These are phyloP conservation scores for Cryphonectria naterciae DNA, from an alignment of 2,329 filamentous ascomycete species.

Conservation along the genomic window DNA sequence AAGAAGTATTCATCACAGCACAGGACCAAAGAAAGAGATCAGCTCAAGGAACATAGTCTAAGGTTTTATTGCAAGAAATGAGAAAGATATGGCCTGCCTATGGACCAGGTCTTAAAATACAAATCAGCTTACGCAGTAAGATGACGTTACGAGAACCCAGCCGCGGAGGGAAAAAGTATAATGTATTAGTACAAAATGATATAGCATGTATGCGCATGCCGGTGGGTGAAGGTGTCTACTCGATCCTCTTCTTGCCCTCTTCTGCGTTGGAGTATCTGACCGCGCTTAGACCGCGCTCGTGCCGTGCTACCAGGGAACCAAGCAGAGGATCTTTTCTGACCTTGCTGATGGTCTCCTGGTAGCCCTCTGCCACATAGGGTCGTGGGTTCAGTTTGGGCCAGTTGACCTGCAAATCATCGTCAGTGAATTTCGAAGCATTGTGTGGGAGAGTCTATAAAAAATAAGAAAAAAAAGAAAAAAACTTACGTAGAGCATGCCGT, in stretches of 20 bases:
- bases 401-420: conserved; percentile 71
- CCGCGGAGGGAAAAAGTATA: background rate
- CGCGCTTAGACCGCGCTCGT: conserved; percentile 84
- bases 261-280: conserved; percentile 83
- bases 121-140: background rate
- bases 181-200: background rate
- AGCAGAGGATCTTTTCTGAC: conserved; percentile 82
- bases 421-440: conserved; percentile 23
- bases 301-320: conserved; percentile 72
- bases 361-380: conserved; percentile 83
- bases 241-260: conserved; percentile 98
- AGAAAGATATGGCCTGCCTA: background rate
- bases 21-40: background rate
- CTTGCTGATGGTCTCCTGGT: conserved; percentile 81
- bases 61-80: background rate
- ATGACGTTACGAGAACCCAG: background rate
- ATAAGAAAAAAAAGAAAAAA: conserved; percentile 39
- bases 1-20: background rate
- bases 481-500: conserved; percentile 95
- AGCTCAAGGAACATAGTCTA: background rate
- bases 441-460: conserved; percentile 35
- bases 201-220: background rate
- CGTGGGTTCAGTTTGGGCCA: conserved; percentile 97
- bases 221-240: conserved; percentile 52
- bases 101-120: background rate